Evolutionary conservation across 164 flowering plant species (phyloP).

Genomic region (Litsea cubeba): DNA sequence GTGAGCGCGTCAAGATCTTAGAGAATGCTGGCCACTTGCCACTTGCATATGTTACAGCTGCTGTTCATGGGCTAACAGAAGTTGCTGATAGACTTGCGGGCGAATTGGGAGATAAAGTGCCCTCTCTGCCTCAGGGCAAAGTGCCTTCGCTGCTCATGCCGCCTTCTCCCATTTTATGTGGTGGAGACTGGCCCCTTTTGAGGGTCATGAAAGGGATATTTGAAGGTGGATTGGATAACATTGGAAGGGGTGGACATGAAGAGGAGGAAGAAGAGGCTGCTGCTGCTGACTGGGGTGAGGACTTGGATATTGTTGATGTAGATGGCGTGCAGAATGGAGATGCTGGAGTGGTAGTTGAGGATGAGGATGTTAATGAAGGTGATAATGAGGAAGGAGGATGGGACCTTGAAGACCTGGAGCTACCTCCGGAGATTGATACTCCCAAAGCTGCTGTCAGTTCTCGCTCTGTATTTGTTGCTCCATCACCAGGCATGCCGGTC

Average conservation of each 20-base stretch:
- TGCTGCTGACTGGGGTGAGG: constrained; percentile 84
- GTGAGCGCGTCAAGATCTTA: constrained; percentile 77
- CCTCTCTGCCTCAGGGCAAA: constrained; percentile 49
- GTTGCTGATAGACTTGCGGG: constrained; percentile 58
- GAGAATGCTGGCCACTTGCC: constrained; percentile 85
- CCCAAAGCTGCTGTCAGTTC: constrained; percentile 45
- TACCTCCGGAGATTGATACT: constrained; percentile 56
- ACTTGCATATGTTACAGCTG: constrained; percentile 81
- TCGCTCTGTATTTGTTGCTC: constrained; percentile 64
- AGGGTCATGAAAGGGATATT: constrained; percentile 84
- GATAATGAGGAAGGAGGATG: constrained; percentile 75
- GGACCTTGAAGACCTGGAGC: constrained; percentile 69
- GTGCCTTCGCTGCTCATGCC: constrained; percentile 67
- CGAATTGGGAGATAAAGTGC: constrained; percentile 65
- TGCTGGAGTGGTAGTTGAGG: constrained; percentile 40
- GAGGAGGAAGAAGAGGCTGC: constrained; percentile 62
- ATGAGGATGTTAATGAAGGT: constrained; percentile 37
- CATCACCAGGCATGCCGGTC: constrained; percentile 80
- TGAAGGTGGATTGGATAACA: constrained; percentile 68
- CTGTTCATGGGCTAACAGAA: constrained; percentile 71
- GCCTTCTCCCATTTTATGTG: constrained; percentile 61
- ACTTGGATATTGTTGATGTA: constrained; percentile 60
- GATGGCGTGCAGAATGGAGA: constrained; percentile 62
- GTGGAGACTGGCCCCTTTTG: constrained; percentile 73
- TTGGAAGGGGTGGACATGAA: constrained; percentile 36